Conservation (phyloP, 2,329 filamentous ascomycete species). For the Macrophomina pseudophaseolina region DNA sequence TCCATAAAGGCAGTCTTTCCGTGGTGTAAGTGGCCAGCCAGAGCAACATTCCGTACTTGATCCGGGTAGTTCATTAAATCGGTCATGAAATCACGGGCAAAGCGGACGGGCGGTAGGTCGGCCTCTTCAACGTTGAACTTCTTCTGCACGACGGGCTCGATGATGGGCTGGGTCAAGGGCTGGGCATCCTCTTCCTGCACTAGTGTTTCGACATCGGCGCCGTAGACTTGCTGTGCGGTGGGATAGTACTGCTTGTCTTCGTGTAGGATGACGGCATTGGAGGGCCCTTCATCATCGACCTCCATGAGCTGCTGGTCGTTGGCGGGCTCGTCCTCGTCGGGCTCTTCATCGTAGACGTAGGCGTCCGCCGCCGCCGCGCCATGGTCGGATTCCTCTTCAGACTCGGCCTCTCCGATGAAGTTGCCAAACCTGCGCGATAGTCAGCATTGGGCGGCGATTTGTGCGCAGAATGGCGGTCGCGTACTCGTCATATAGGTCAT, state of each 20-base stretch:
- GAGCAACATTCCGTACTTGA: slow-evolving; percentile 88
- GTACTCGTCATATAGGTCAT: slow-evolving; percentile 97
- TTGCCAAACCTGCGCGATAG: slow-evolving; percentile 78
- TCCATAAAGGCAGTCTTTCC: slow-evolving; percentile 99
- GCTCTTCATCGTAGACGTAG: slow-evolving; percentile 76
- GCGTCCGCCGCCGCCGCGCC: slow-evolving; percentile 77
- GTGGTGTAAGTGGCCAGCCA: slow-evolving; percentile 93
- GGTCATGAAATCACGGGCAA: slow-evolving; percentile 89
- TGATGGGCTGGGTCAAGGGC: slow-evolving; percentile 87
- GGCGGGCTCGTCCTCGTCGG: slow-evolving; percentile 55
- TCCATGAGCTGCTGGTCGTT: slow-evolving; percentile 90
- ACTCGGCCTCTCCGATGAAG: slow-evolving; percentile 94
- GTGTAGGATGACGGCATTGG: slow-evolving; percentile 95
- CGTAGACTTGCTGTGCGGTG: slow-evolving; percentile 95
- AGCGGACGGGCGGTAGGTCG: slow-evolving; percentile 86
- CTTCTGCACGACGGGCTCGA: slow-evolving; percentile 90
- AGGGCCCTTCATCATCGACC: slow-evolving; percentile 86
- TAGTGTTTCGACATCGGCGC: slow-evolving; percentile 89
- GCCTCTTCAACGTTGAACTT: slow-evolving; percentile 94
- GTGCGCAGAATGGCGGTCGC: slow-evolving; percentile 21
- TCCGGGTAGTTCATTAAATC: slow-evolving; percentile 96
- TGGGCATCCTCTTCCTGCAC: slow-evolving; percentile 98
- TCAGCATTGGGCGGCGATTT: slow-evolving; percentile 23
- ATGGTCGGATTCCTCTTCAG: slow-evolving; percentile 83
- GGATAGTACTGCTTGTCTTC: slow-evolving; percentile 99